Evolutionary conservation across 2,329 filamentous ascomycete species (phyloP), one percentile per base, ranked within the genome.

Genomic region (Colletotrichum australisinense): DNA sequence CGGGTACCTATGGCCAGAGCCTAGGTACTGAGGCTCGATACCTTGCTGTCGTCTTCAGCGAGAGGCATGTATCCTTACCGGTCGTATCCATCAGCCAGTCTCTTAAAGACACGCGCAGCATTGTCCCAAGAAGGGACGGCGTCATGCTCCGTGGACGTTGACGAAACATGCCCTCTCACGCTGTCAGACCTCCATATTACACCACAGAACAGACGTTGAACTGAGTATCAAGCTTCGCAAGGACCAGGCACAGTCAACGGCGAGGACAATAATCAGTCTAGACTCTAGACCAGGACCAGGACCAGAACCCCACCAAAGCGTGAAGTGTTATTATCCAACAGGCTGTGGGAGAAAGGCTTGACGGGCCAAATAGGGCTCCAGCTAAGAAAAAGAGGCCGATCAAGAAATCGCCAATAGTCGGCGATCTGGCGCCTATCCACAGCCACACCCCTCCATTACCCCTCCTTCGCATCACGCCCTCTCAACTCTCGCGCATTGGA

Each of bases 381-480:
- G 22, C 32, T 35, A 22, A 30, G 30, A 11, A 55, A 32, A 28
- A 65, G n/a, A 35, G 35, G 11, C 26, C 16, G 59, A 19, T 26
- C 35, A 46, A 52, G 49, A 52, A 52, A 52, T 55, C 42, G 55
- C n/a, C 57, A 68, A 64, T 64, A 60, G 52, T 63, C 30, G 60
- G 32, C 67, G 67, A 65, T 69, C 60, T 59, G 59, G 52, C 67
- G 59, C n/a, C 38, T 46, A 53, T 28, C 32, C 57, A 52, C 59
- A 46, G 38, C 59, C 46, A 63, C 60, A 35, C 60, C 49, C 11
- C 46, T 46, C 52, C 59, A 64, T 35, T 26, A 53, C 68, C 53
- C 42, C 63, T 57, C 65, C 65, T 63, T 67, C 64, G 55, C 58
- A 38, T 26, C 24, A 22, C 42, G 42, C 63, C 64, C 68, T 65